Evolutionary conservation across 192 early-diverging fungal species (phyloP), one percentile per base, ranked within the genome.

Genomic region (Podila epigama): DNA sequence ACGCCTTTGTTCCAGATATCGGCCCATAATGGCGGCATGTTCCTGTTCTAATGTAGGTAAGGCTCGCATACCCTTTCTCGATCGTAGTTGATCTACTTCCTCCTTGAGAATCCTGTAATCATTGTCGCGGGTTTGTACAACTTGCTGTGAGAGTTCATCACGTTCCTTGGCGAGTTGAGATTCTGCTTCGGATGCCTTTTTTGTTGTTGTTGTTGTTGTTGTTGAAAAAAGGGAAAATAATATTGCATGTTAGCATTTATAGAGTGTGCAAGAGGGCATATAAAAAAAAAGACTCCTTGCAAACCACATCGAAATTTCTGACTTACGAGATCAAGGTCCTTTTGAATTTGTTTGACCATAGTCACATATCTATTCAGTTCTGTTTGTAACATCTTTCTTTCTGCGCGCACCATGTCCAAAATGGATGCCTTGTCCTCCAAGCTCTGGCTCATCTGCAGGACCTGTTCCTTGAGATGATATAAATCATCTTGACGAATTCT

Each of bases 311-410:
- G 48, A 5, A 51, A 22, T 6, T 51, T 51, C 27, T 29, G 18
- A 11, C 31, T 51, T 77, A 77, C 73, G 9, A 77, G 55, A 2
- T 66, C 73, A 40, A 63, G 39, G 32, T 77, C 73, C 40, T 68
- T 77, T 44, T 68, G 73, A 28, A 77, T 42, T 39, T 77, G 73
- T 25, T 64, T 63, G 32, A 77, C 61, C 73, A 77, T 77, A 56
- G 39, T 48, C 18, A 77, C 58, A 29, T 77, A 68, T 12, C 66
- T 59, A 11, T 35, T 25, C 28, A 77, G 51, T 48, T 77, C 73
- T 22, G 66, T 37, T 36, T 77, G 73, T 7, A 77, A 56, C 6
- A 31, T 7, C 54, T 77, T 77, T 13, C 73, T 60, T 18, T 77
- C 73, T 3, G 55, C 52, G 0, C 66, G 59, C 1, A 77, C 63